These are phyloP conservation scores for Pestalotiopsis fici DNA, from an alignment of 2,329 filamentous ascomycete species.

Conservation along the genomic window DNA sequence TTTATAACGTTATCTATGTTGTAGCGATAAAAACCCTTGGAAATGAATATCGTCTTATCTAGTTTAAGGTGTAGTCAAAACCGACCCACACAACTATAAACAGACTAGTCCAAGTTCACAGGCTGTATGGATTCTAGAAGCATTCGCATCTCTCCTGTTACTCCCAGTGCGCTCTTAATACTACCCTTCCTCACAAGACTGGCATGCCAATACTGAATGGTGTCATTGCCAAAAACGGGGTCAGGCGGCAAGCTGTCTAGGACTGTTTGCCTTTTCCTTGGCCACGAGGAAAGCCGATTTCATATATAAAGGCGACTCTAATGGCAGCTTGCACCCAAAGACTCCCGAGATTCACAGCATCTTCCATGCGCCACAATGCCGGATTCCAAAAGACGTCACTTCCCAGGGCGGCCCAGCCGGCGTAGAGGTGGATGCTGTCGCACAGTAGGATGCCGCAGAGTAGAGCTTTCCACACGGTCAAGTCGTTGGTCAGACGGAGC, in stretches of 20 bases:
- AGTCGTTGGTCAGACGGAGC: constrained; percentile 67
- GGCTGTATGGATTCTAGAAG: not conserved
- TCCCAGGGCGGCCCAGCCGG: not conserved
- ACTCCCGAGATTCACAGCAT: constrained; percentile 3
- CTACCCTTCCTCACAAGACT: not conserved
- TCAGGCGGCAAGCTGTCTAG: not conserved
- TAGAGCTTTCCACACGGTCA: constrained; percentile 69
- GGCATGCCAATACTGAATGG: not conserved
- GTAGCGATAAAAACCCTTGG: too few relatives aligned
- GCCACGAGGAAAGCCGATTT: not conserved
- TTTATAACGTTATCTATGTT: too few relatives aligned
- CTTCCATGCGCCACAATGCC: not conserved
- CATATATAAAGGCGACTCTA: constrained; percentile 2
- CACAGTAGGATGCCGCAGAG: constrained; percentile 69
- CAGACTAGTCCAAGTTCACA: not conserved
- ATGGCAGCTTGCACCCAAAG: constrained; percentile 2
- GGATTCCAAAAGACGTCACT: constrained; percentile 7
- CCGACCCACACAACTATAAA: not conserved
- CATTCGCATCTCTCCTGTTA: not conserved
- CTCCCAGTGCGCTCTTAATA: not conserved
- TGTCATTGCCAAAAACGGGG: not conserved
- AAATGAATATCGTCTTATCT: too few relatives aligned
- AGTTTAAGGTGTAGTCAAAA: too few relatives aligned
- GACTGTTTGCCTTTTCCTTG: not conserved
- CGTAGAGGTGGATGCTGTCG: constrained; percentile 72